phyloP scores from a whole-genome alignment of 1,284 basidiomycete genomes.

The Gymnopus androsaceus region DNA sequence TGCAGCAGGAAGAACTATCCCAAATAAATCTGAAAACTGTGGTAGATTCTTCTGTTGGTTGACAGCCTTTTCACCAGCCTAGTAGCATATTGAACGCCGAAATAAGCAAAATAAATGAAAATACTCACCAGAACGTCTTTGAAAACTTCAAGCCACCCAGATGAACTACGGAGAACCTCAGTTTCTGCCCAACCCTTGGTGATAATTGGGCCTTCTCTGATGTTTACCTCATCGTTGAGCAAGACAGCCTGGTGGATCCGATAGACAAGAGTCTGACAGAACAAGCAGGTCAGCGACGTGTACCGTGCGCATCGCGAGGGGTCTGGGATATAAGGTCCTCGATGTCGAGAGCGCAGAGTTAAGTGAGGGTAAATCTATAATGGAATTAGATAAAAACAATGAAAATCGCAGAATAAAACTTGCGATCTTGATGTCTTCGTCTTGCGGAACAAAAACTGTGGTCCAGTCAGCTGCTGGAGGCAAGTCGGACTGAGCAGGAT shows the following conservation, averaged over 20 bases:
- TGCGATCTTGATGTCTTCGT: conserved; percentile 64
- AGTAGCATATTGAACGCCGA: background rate
- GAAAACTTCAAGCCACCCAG: conserved; percentile 72
- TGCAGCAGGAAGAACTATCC: conserved; percentile 47
- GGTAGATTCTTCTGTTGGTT: conserved; percentile 44
- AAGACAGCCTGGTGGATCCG: conserved; percentile 66
- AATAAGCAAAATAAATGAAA: conserved; percentile 11
- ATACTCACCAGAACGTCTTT: conserved; percentile 65
- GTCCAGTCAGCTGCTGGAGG: conserved; percentile 50
- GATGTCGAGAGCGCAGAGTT: conserved; percentile 64
- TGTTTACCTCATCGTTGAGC: conserved; percentile 48
- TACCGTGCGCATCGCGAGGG: conserved; percentile 55
- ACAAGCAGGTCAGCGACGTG: conserved; percentile 67
- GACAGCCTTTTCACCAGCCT: conserved; percentile 51
- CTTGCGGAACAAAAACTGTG: conserved; percentile 63
- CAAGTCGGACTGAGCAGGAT: conserved; percentile 32
- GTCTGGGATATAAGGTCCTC: conserved; percentile 44
- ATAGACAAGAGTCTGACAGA: conserved; percentile 67
- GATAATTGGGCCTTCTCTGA: conserved; percentile 66
- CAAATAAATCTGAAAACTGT: conserved; percentile 55
- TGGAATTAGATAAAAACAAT: conserved; percentile 13
- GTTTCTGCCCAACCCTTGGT: conserved; percentile 75
- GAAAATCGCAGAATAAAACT: conserved; percentile 26
- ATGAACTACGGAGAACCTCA: conserved; percentile 64
- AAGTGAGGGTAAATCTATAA: conserved; percentile 66